Conservation (phyloP, 306 rosid genomes). For the Begonia loranthoides region DNA sequence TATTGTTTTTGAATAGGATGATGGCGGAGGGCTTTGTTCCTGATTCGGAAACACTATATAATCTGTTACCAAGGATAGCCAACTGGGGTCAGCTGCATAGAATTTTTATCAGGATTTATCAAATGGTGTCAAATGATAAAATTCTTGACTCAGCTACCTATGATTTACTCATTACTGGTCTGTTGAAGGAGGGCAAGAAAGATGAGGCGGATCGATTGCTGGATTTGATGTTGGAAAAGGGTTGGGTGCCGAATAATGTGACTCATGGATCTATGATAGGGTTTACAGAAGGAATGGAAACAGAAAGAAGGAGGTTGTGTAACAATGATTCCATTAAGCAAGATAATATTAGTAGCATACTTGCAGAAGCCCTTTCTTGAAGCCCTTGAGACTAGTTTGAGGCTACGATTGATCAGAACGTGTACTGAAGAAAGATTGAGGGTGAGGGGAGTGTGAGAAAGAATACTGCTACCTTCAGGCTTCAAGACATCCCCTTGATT, state of each 20-base stretch:
- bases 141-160: conserved; percentile 30
- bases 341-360: conserved; percentile 70
- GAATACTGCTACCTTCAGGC: no score
- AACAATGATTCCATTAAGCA: conserved; percentile 17
- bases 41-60: conserved; percentile 39
- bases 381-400: no score
- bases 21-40: conserved; percentile 42
- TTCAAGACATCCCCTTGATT: no score
- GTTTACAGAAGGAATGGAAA: conserved; percentile 29
- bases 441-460: no score
- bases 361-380: conserved; percentile 41
- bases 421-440: no score
- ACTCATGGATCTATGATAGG: conserved; percentile 77
- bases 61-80: conserved; percentile 38
- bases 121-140: conserved; percentile 20
- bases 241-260: conserved; percentile 70
- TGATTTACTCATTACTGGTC: conserved; percentile 49
- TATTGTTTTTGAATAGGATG: conserved; percentile 53
- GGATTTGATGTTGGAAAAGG: conserved; percentile 74
- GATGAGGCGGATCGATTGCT: conserved; percentile 34
- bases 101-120: conserved; percentile 37
- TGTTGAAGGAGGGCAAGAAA: conserved; percentile 69
- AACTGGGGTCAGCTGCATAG: conserved; percentile 32
- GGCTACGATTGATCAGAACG: no score
- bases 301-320: conserved; percentile 4